These are phyloP conservation scores for Cladosporium oxysporum DNA, from an alignment of 2,329 filamentous ascomycete species.

Conservation along the genomic window DNA sequence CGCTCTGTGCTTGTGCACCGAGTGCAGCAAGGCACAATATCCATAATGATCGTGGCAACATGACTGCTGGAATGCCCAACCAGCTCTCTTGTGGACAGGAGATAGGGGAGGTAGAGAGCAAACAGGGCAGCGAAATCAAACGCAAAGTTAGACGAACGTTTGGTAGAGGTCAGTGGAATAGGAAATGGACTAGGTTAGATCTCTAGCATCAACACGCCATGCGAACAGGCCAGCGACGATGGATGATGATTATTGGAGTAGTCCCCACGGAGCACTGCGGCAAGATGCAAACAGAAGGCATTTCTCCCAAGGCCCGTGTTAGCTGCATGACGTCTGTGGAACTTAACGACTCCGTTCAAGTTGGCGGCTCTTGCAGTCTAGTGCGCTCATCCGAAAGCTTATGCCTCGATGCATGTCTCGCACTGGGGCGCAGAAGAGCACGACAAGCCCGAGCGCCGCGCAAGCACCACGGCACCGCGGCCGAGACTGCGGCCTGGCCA, in stretches of 20 bases:
- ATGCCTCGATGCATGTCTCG: neutral
- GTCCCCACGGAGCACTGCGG: conserved; percentile 10
- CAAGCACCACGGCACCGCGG: conserved; percentile 4
- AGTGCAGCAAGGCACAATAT: conserved; percentile 39
- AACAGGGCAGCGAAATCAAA: neutral
- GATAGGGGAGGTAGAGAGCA: neutral
- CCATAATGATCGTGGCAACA: conserved; percentile 34
- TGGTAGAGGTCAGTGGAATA: neutral
- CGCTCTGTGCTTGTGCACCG: conserved; percentile 35
- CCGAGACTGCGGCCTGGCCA: neutral
- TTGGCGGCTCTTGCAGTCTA: neutral
- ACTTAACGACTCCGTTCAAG: neutral
- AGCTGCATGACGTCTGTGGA: conserved; percentile 5
- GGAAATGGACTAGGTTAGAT: neutral
- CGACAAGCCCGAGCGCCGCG: conserved; percentile 5
- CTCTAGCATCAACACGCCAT: conserved; percentile 1
- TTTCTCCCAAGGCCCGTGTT: conserved; percentile 18
- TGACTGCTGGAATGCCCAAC: conserved; percentile 22
- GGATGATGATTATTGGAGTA: neutral
- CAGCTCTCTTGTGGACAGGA: neutral
- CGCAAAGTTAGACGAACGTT: conserved; percentile 7
- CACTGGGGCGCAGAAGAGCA: neutral
- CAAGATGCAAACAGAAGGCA: neutral
- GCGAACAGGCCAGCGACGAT: conserved; percentile 2
- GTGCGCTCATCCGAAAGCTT: neutral